Conservation (phyloP, 805 yeast genomes). For the Geotrichum ghanense region DNA sequence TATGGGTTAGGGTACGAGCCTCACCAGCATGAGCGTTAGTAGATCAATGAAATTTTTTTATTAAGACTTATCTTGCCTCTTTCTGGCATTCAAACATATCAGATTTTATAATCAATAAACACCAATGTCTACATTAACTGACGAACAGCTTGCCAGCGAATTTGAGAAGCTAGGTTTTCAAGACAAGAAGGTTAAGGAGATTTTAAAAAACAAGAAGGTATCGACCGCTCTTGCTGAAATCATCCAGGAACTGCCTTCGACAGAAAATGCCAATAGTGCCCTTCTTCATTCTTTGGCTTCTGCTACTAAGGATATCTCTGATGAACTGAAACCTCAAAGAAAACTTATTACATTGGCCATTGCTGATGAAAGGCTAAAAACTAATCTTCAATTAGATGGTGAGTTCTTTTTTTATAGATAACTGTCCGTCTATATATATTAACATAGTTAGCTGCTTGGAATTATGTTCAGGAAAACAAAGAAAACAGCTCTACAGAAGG, state of each 20-base stretch:
- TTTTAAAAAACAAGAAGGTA: constrained; percentile 77
- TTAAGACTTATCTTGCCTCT: neutral
- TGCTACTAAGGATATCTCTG: constrained; percentile 45
- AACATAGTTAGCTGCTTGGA: constrained; percentile 39
- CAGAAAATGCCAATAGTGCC: constrained; percentile 51
- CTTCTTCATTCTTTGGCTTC: constrained; percentile 71
- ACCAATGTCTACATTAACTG: neutral
- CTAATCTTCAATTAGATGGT: constrained; percentile 56
- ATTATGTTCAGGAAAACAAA: constrained; percentile 46
- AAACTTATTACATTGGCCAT: constrained; percentile 49
- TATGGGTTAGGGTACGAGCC: too few species aligned
- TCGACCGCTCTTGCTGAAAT: constrained; percentile 55
- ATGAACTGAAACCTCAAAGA: constrained; percentile 34
- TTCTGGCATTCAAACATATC: neutral
- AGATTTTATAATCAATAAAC: neutral
- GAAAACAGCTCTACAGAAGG: constrained; percentile 30
- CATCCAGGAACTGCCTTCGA: constrained; percentile 33
- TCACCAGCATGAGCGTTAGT: too few species aligned
- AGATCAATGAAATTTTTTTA: too few species aligned
- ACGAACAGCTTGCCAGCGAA: constrained; percentile 8
- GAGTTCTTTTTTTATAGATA: constrained; percentile 19
- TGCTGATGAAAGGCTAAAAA: constrained; percentile 48
- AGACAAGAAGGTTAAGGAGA: constrained; percentile 54
- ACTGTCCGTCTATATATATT: neutral
- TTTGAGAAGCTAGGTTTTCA: constrained; percentile 17